A percentile compares a stretch with the other conserved stretches of the same genome.
Evolutionary conservation across 2,329 filamentous ascomycete species (phyloP).

Genomic region (Exserohilum rostratum): DNA sequence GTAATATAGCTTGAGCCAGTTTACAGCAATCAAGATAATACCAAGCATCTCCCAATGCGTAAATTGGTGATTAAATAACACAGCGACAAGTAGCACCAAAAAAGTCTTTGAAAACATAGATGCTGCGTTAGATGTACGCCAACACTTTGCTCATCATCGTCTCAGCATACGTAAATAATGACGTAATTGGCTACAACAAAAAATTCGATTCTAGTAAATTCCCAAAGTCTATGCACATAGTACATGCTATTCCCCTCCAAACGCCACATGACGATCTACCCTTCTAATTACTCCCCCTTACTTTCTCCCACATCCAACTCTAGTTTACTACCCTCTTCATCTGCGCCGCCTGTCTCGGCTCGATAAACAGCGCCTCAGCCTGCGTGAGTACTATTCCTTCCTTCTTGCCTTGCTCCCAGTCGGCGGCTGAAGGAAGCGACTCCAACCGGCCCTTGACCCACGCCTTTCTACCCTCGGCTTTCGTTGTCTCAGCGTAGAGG

Average conservation of each 20-base stretch:
- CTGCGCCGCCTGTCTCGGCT: constrained; percentile 76
- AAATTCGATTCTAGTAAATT: background rate
- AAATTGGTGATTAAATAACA: too few species aligned
- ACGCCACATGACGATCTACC: constrained; percentile 1
- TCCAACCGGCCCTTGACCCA: constrained; percentile 91
- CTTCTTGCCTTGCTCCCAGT: constrained; percentile 59
- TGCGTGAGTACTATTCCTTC: constrained; percentile 72
- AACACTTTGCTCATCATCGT: background rate
- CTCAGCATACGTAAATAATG: too few species aligned
- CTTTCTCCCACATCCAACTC: background rate
- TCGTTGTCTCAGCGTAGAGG: constrained; percentile 77
- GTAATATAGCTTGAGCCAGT: too few species aligned
- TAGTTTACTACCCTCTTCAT: constrained; percentile 40
- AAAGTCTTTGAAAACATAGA: too few species aligned
- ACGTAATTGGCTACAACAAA: background rate
- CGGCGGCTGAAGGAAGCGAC: constrained; percentile 66
- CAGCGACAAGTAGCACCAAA: too few species aligned
- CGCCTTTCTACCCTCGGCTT: constrained; percentile 90
- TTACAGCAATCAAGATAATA: too few species aligned
- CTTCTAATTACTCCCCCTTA: too few species aligned
- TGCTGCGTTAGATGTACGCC: too few species aligned
- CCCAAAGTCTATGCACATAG: background rate
- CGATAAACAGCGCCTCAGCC: constrained; percentile 85
- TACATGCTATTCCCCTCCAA: background rate
- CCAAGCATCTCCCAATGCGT: too few species aligned